Evolutionary conservation across 2,329 filamentous ascomycete species (phyloP), one percentile per base, ranked within the genome.

Genomic region (Aspergillus ustus): DNA sequence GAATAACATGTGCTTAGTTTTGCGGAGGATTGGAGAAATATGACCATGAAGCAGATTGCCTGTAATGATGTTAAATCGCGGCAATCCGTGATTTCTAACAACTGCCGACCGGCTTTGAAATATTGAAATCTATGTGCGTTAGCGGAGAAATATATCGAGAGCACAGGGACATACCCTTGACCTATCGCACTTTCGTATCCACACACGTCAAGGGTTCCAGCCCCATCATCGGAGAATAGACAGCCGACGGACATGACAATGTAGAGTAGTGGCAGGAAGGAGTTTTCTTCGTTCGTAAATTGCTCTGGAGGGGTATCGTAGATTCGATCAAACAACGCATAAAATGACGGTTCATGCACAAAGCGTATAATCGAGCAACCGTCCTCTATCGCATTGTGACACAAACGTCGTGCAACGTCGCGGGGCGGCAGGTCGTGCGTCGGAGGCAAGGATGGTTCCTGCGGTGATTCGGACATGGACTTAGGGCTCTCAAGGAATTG

Each of bases 281-380:
- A 82, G 55, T 87, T 85, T 65, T 92, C 89, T 53, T 88, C 86
- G 57, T 86, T 84, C 7, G 83, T 84, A 67, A 87, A 87, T 56
- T 82, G 83, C 22, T 90, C 86, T 9, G 84, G 81, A 1, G 90
- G 82, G 22, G 82, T 87, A 66, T 90, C 86, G 75, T 96, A 97
- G 44, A 97, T 83, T 58, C 85, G 85, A 67, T 97, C 89, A 64
- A 97, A 84, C 69, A 87, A 88, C 61, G 86, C 84, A 77, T 90
- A 92, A 73, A 97, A 97, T 0, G 87, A 87, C 0, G 93, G 93
- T 53, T 91, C 82, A 71, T 97, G 93, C 5, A 96, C 85, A 59
- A 94, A 89, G 43, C 91, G 87, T 74, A 90, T 82, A 57, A 90
- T 77, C 25, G 85, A 82, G 65, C 86, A 84, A 31, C 85, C 86